These are phyloP conservation scores for Colletotrichum costaricense DNA, from an alignment of 2,329 filamentous ascomycete genomes.

Conservation along the genomic window DNA sequence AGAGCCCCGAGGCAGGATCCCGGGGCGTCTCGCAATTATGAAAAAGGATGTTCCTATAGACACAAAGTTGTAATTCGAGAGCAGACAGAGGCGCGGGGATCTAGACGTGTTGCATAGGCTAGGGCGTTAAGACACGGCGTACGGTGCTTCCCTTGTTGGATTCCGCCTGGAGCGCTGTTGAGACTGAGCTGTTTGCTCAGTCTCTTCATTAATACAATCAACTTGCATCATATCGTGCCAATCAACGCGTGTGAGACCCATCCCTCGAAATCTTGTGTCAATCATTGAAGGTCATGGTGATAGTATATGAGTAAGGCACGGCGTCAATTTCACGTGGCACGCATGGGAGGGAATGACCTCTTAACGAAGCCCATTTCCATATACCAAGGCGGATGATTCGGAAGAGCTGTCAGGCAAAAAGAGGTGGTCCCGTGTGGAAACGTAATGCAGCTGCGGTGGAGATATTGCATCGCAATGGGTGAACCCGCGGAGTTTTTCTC, in stretches of 20 bases:
- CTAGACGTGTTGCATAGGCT: conserved; percentile 12
- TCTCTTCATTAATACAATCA: conserved; percentile 1
- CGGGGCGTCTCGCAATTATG: conserved; percentile 16
- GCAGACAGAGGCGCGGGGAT: background rate
- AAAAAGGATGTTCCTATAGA: background rate
- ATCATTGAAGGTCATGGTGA: background rate
- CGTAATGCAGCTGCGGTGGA: background rate
- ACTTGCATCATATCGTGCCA: background rate
- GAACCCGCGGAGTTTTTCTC: background rate
- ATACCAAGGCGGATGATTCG: background rate
- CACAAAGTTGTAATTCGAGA: background rate
- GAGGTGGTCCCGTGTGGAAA: background rate
- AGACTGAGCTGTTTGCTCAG: background rate
- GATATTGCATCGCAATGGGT: background rate
- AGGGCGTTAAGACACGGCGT: conserved; percentile 11
- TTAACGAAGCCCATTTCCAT: background rate
- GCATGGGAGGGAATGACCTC: background rate
- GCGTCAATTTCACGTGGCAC: background rate
- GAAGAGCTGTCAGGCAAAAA: background rate
- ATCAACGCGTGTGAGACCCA: background rate
- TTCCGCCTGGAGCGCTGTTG: background rate
- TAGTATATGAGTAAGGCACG: background rate
- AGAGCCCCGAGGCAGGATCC: conserved; percentile 26
- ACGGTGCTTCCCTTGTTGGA: background rate
- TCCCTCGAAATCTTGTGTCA: background rate